Evolutionary conservation across 768 basidiomycete genomes (phyloP), one percentile per base, ranked within the genome.

Genomic region (Fomitopsis serialis): DNA sequence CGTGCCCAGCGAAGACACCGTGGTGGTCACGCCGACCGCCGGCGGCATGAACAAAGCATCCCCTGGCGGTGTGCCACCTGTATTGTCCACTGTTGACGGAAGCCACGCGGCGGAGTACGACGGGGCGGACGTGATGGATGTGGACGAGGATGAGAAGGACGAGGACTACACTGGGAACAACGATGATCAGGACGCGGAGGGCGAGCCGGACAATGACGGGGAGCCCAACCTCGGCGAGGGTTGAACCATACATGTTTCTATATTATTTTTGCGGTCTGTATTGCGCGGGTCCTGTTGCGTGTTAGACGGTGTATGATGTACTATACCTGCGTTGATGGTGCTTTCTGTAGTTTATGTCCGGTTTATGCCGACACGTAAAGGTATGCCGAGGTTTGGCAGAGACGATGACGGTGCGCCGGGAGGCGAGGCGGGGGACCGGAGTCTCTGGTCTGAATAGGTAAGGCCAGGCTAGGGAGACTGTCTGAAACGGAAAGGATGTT

Each of bases 1-100:
- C 57, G 70, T 74, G 53, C 78, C 79, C 27, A 82, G 78, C 60
- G 85, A 85, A 55, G 79, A 79, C 50, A 83, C 79, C 9, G 70
- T 82, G 40, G 72, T 73, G 44, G 73, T 69, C 15, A 56, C 63
- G 72, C 76, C 35, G 64, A 63, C n/a, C 47, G 60, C 61, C 3
- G 60, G 62, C 24, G 63, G 59, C 15, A 60, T 63, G 52, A 50
- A 69, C 48, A 62, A 62, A 54, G 49, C 54, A 1, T 55, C 59
- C 23, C 56, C 63, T 4, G 24, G 34, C 22, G 42, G 35, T 13
- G 24, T 34, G 17, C 23, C 22, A 3, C 34, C 34, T 42, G 1
- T 52, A 12, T 22, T 35, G 17, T 17, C 25, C 13, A 32, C 54
- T 15, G 51, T 29, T 17, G 46, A 29, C 9, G 22, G 13, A 17